Evolutionary conservation across 2,329 filamentous ascomycete species (phyloP), one percentile per base, ranked within the genome.

Genomic region (Fusarium fujikuroi): DNA sequence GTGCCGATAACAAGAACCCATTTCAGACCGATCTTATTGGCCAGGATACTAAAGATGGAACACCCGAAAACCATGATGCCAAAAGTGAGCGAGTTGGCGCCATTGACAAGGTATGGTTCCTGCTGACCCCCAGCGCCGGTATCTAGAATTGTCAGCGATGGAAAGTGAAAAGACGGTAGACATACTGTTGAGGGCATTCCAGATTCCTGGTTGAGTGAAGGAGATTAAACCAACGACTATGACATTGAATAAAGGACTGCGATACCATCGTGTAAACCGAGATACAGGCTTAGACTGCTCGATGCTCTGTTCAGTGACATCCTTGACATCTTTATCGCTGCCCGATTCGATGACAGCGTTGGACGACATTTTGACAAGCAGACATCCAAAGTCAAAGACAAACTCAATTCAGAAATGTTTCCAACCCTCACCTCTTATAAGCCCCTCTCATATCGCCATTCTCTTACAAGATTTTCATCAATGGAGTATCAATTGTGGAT

Each of bases 91-190:
- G 73, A 75, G 66, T 77, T 77, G 44, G 76, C 76, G 32, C 75
- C 74, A 42, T 78, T 77, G 56, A 77, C 76, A 14, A 89, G 82
- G 57, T 83, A 88, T 0, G 86, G 86, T 52, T 84, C 82, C 64
- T 88, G 84, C 11, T 86, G 85, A 25, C 87, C 87, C 57, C 87
- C 87, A 7, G 87, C 87, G 9, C 87, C 87, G 1, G 89, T 81
- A 5, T 84, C 75, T 77, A 16, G n/a, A 36, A 37, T 28, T 0
- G 28, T 63, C 21, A 60, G 40, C 19, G 6, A 9, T 15, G 40
- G 8, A 9, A n/a, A 6, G 34, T 16, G 6, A 21, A 0, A 0
- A 9, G 7, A n/a, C 5, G n/a, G 21, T 2, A 1, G 0, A 66
- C 63, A 21, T 57, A 77, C 76, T 83, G 66, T 87, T 88, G 81